A percentile compares a stretch with the other conserved stretches of the same genome.
Evolutionary conservation across 768 basidiomycete species (phyloP).

Genomic region (Trametes cingulata): DNA sequence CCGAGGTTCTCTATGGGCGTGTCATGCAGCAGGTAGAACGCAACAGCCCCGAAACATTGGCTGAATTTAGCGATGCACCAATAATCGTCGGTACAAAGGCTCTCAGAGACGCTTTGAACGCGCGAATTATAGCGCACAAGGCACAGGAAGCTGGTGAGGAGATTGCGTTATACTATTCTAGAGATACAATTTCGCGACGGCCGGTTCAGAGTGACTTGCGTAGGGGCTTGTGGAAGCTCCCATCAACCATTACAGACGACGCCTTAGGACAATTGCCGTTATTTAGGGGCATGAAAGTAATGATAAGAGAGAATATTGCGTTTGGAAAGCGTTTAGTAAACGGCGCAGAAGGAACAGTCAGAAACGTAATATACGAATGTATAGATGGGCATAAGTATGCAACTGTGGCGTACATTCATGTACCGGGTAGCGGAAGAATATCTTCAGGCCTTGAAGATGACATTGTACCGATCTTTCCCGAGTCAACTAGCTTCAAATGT

Average conservation of each 20-base stretch:
- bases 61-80: background rate
- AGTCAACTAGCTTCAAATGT: background rate
- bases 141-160: background rate
- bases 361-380: background rate
- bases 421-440: background rate
- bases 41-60: background rate
- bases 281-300: conserved; percentile 27
- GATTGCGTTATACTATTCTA: background rate
- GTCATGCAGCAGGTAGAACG: background rate
- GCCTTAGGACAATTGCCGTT: conserved; percentile 13
- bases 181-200: background rate
- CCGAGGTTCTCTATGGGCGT: background rate
- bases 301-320: conserved; percentile 22
- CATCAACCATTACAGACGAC: background rate
- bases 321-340: background rate
- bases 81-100: too few species aligned
- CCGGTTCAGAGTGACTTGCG: background rate
- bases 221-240: background rate
- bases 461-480: background rate
- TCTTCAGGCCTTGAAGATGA: background rate
- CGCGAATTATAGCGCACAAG: background rate
- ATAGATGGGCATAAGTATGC: background rate
- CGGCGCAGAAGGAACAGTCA: background rate
- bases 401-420: background rate
- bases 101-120: background rate